Evolutionary conservation across 352 stramenopile species (phyloP).

Genomic region (Phytophthora constricta): DNA sequence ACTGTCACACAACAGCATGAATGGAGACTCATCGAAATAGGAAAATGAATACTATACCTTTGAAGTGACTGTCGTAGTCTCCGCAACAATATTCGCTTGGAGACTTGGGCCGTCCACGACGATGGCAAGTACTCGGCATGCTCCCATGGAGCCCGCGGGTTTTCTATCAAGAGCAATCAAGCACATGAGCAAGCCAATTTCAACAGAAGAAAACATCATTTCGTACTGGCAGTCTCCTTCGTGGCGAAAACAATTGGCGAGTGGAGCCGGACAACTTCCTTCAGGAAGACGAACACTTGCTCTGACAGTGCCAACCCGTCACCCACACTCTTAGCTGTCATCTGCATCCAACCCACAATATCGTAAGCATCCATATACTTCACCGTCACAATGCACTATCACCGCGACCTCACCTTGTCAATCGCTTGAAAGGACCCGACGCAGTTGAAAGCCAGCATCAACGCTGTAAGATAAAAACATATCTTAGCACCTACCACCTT

Average conservation of each 20-base stretch:
- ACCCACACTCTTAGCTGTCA: slow-evolving; percentile 61
- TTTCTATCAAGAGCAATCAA: slow-evolving; percentile 15
- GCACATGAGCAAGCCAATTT: slow-evolving; percentile 2
- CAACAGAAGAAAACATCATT: background rate
- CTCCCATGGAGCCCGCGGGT: slow-evolving; percentile 46
- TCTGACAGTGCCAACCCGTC: slow-evolving; percentile 60
- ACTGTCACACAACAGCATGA: too few species aligned
- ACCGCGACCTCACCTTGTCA: slow-evolving; percentile 60
- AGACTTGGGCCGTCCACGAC: slow-evolving; percentile 71
- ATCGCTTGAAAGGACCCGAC: slow-evolving; percentile 72
- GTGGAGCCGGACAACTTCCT: slow-evolving; percentile 74
- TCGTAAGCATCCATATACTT: background rate
- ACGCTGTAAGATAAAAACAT: slow-evolving; percentile 31
- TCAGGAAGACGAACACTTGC: slow-evolving; percentile 70
- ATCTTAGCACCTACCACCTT: slow-evolving; percentile 7
- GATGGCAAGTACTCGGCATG: slow-evolving; percentile 61
- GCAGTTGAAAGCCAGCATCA: slow-evolving; percentile 67
- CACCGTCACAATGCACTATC: background rate
- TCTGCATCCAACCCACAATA: slow-evolving; percentile 28
- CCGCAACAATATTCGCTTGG: slow-evolving; percentile 67
- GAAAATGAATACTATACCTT: slow-evolving; percentile 11
- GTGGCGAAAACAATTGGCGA: slow-evolving; percentile 71
- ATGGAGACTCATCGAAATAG: background rate
- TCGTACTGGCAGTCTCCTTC: slow-evolving; percentile 53
- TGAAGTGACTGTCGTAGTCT: background rate